Conservation (phyloP, 495 filamentous ascomycete species). For the Hyphodiscus hymeniophilus region DNA sequence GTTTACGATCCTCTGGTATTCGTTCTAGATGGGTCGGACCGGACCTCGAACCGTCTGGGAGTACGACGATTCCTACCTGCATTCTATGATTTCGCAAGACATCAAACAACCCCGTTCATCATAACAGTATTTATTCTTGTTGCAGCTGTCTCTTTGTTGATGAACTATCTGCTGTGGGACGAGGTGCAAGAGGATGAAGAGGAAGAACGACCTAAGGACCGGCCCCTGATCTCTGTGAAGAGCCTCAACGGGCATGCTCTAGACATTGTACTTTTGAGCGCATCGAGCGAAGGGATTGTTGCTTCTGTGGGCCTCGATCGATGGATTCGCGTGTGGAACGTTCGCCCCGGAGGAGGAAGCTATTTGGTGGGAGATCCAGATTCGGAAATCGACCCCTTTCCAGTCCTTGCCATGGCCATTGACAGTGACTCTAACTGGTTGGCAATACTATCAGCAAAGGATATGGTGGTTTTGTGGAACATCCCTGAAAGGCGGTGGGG, state of each 20-base stretch:
- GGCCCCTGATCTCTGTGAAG: slow-evolving; percentile 45
- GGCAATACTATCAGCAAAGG: slow-evolving; percentile 49
- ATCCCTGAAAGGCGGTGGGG: slow-evolving; percentile 43
- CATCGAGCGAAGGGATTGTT: slow-evolving; percentile 48
- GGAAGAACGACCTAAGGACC: slow-evolving; percentile 28
- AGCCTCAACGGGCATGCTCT: slow-evolving; percentile 54
- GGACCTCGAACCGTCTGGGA: slow-evolving; percentile 31
- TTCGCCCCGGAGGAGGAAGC: slow-evolving; percentile 32
- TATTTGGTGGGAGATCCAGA: slow-evolving; percentile 31
- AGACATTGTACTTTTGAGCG: slow-evolving; percentile 52
- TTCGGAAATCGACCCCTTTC: slow-evolving; percentile 35
- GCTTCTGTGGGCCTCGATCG: slow-evolving; percentile 61
- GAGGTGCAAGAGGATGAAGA: slow-evolving; percentile 22
- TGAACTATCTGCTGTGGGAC: slow-evolving; percentile 57
- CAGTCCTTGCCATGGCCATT: slow-evolving; percentile 49
- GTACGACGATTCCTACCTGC: slow-evolving; percentile 40
- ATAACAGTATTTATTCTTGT: slow-evolving; percentile 45
- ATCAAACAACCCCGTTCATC: slow-evolving; percentile 49
- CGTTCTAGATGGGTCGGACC: slow-evolving; percentile 54
- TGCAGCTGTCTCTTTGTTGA: slow-evolving; percentile 50
- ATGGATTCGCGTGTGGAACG: slow-evolving; percentile 50
- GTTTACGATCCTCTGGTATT: slow-evolving; percentile 62
- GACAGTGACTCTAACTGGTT: slow-evolving; percentile 53
- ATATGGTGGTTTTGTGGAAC: slow-evolving; percentile 50
- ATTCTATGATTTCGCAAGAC: slow-evolving; percentile 45